Percentiles rank a stretch among this genome's conserved stretches.
Evolutionary conservation across 768 basidiomycete species (phyloP).

Genomic region (Macrocybe gigantea): DNA sequence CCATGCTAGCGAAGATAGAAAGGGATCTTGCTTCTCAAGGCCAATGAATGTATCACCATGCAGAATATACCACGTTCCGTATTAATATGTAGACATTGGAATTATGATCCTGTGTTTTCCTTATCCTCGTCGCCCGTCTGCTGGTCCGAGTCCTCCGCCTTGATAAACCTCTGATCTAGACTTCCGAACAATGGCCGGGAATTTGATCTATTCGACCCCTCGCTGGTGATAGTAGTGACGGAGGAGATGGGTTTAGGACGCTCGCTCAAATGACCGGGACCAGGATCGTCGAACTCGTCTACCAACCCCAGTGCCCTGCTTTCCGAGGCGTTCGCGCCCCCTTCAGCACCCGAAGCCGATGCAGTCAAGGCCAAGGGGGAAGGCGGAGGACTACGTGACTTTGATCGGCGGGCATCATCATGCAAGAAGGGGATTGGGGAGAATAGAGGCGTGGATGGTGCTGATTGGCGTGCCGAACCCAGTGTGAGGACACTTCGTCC

Average conservation of each 20-base stretch:
- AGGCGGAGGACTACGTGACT: constrained; percentile 74
- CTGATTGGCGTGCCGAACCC: constrained; percentile 42
- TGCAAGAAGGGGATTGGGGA: constrained; percentile 87
- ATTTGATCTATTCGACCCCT: constrained; percentile 6
- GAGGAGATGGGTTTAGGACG: constrained; percentile 66
- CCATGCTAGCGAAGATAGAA: constrained; percentile 83
- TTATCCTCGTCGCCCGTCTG: constrained; percentile 51
- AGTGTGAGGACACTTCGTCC: constrained; percentile 37
- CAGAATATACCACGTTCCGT: constrained; percentile 7
- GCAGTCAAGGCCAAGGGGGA: constrained; percentile 57
- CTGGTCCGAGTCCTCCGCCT: constrained; percentile 31
- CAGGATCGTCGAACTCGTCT: constrained; percentile 81
- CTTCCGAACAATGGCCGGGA: constrained; percentile 48
- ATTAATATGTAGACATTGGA: constrained; percentile 10
- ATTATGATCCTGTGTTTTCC: constrained; percentile 31
- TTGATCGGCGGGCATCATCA: constrained; percentile 74
- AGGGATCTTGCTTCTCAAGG: constrained; percentile 37
- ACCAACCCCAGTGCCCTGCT: constrained; percentile 67
- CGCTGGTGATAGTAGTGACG: constrained; percentile 41
- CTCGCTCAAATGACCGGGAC: constrained; percentile 80
- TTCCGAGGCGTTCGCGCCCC: constrained; percentile 17
- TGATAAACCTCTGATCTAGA: constrained; percentile 61
- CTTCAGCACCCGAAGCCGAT: constrained; percentile 26
- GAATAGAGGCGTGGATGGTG: constrained; percentile 76
- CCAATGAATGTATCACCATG: background rate